phyloP scores from a whole-genome alignment of 2,329 filamentous ascomycete genomes.

The Fusarium siculi region DNA sequence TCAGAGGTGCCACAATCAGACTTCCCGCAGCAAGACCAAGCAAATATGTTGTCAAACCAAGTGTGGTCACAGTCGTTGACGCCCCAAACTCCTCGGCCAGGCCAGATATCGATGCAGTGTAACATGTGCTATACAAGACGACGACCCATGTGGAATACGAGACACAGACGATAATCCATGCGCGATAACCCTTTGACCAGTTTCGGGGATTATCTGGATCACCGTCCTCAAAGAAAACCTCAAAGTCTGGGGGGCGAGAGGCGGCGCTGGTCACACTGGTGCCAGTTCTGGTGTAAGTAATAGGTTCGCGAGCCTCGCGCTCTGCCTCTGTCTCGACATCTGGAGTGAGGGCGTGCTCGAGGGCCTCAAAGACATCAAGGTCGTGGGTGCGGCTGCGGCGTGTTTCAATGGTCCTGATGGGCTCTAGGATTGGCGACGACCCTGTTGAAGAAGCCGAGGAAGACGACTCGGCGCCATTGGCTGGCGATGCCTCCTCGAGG shows the following conservation, averaged over 20 bases:
- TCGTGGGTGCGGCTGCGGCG: conserved; percentile 38
- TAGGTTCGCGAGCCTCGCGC: conserved; percentile 56
- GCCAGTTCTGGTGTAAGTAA: conserved; percentile 55
- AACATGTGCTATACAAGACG: conserved; percentile 82
- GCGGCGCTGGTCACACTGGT: conserved; percentile 56
- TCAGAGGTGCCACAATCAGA: conserved; percentile 78
- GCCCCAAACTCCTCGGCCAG: conserved; percentile 75
- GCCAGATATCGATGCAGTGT: conserved; percentile 76
- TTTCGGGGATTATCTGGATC: conserved; percentile 75
- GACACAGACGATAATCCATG: conserved; percentile 57
- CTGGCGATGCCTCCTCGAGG: conserved; percentile 34
- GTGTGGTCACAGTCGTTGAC: conserved; percentile 69
- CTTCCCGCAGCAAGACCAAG: conserved; percentile 78
- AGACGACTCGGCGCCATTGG: conserved; percentile 22
- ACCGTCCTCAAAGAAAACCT: conserved; percentile 76
- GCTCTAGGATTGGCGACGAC: conserved; percentile 39
- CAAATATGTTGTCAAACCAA: conserved; percentile 83
- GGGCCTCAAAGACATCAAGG: conserved; percentile 47
- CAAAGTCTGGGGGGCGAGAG: conserved; percentile 68
- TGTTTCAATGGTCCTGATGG: conserved; percentile 40
- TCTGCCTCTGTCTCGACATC: conserved; percentile 54
- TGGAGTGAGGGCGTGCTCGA: conserved; percentile 53
- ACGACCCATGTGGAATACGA: conserved; percentile 60
- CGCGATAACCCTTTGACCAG: conserved; percentile 66
- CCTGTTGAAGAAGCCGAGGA: conserved; percentile 25